Evolutionary conservation across 2,329 filamentous ascomycete species (phyloP).

Genomic region (Colletotrichum sp.): DNA sequence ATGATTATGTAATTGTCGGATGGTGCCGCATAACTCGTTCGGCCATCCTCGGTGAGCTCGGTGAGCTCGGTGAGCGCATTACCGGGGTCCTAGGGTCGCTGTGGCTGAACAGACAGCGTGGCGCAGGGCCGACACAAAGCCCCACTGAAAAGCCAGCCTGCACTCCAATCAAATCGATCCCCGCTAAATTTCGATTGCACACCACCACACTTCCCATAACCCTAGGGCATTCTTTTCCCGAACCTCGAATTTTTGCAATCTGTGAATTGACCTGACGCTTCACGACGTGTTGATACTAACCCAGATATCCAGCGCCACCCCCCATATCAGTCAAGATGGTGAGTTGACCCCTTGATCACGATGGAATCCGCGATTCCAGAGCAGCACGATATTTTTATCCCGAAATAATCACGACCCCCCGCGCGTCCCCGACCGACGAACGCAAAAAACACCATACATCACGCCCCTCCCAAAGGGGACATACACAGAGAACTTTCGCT

Average conservation of each 20-base stretch:
- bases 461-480: neutral
- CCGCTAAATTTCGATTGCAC: neutral
- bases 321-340: slow-evolving; percentile 23
- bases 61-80: neutral
- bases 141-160: neutral
- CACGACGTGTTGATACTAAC: slow-evolving; percentile 22
- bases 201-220: neutral
- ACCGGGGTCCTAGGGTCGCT: neutral
- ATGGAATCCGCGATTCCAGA: slow-evolving; percentile 6
- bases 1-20: slow-evolving; percentile 17
- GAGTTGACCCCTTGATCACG: slow-evolving; percentile 13
- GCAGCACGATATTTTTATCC: neutral
- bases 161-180: neutral
- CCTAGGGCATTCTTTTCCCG: neutral
- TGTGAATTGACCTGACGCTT: neutral
- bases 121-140: neutral
- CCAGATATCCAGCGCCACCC: slow-evolving; percentile 22
- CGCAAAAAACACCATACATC: neutral
- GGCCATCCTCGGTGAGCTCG: neutral
- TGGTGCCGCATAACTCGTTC: neutral
- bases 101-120: neutral
- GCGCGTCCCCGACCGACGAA: neutral
- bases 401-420: slow-evolving; percentile 4
- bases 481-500: slow-evolving; percentile 7
- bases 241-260: neutral